These are phyloP conservation scores for Picochlorum sp. DNA, from an alignment of 139 green algal species.

Conservation along the genomic window DNA sequence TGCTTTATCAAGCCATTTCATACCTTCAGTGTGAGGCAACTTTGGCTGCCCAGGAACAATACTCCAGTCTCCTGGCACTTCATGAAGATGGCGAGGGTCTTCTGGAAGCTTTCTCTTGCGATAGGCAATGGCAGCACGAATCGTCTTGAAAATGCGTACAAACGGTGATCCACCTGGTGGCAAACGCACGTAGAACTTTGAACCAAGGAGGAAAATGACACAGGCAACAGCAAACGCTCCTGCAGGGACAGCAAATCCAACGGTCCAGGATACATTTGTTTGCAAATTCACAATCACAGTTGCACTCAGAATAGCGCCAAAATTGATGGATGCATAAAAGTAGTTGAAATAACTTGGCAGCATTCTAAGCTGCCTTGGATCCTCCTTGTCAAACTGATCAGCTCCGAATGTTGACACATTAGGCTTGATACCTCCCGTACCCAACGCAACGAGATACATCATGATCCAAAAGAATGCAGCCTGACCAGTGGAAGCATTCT, in stretches of 20 bases:
- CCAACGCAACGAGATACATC: conserved; percentile 81
- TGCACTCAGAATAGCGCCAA: conserved; percentile 64
- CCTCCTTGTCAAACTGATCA: conserved; percentile 82
- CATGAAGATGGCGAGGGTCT: conserved; percentile 11
- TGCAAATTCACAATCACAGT: conserved; percentile 37
- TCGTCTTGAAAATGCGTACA: conserved; percentile 5
- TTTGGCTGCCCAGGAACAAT: conserved; percentile 17
- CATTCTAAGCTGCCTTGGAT: conserved; percentile 33
- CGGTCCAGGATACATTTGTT: conserved; percentile 55
- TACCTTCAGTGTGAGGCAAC: background rate
- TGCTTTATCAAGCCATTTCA: conserved; percentile 20
- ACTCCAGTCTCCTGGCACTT: conserved; percentile 9
- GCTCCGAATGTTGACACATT: conserved; percentile 91
- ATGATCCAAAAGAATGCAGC: conserved; percentile 22
- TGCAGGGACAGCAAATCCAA: conserved; percentile 72
- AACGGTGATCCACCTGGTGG: conserved; percentile 39
- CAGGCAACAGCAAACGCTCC: conserved; percentile 61
- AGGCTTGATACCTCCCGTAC: conserved; percentile 94
- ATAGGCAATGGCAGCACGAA: conserved; percentile 17
- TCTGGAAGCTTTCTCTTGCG: conserved; percentile 4
- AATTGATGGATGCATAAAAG: conserved; percentile 92
- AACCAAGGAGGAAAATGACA: conserved; percentile 52
- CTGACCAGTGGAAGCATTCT: conserved; percentile 8
- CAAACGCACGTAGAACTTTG: conserved; percentile 33
- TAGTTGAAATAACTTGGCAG: conserved; percentile 91